phyloP scores from a whole-genome alignment of 306 rosid genomes.

The Lablab purpureus region DNA sequence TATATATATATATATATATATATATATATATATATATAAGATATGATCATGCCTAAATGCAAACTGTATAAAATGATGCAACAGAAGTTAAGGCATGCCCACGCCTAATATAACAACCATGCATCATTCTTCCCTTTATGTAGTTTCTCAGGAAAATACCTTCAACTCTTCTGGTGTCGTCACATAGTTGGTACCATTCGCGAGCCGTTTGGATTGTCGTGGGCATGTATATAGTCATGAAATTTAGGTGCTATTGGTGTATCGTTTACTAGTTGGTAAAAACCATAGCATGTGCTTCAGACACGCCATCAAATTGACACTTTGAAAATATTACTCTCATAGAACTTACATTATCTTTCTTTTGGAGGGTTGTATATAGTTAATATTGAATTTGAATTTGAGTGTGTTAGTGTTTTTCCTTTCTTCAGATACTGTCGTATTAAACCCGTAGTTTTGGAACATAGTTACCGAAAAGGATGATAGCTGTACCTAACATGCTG shows the following conservation, averaged over 20 bases:
- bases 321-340: background rate
- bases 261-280: background rate
- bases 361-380: background rate
- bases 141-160: too few species aligned
- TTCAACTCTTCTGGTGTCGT: background rate
- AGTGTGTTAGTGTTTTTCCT: slow-evolving; percentile 9
- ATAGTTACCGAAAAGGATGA: background rate
- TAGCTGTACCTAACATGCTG: slow-evolving; percentile 2
- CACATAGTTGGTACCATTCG: background rate
- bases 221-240: background rate
- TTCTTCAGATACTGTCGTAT: background rate
- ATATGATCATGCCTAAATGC: background rate
- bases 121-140: too few species aligned
- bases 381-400: background rate
- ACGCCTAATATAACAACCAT: too few species aligned
- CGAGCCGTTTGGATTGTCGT: background rate
- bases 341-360: background rate
- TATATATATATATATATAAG: background rate
- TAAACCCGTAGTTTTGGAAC: background rate
- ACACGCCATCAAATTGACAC: background rate
- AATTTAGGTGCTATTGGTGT: background rate
- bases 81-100: background rate
- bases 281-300: background rate
- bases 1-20: background rate
- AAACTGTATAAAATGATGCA: background rate